Evolutionary conservation across 768 basidiomycete genomes (phyloP).

Genomic region (Rhodotorula paludigena): DNA sequence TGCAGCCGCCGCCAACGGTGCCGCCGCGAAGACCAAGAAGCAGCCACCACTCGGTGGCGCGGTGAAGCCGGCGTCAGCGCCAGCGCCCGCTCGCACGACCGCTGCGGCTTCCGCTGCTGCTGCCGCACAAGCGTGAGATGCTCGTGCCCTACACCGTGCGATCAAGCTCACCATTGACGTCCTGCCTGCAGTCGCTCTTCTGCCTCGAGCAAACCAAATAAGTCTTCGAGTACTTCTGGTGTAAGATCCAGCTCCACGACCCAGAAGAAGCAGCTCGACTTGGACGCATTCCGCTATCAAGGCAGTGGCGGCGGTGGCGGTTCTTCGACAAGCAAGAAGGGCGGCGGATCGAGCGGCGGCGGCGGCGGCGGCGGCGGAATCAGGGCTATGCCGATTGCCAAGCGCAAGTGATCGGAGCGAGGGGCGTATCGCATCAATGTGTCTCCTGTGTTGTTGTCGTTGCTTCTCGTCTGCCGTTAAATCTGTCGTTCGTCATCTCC

Average conservation of each 20-base stretch:
- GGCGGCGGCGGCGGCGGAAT: constrained; percentile 16
- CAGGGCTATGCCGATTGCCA: constrained; percentile 26
- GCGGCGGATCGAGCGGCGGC: not conserved
- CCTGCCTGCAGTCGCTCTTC: not conserved
- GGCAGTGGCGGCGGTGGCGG: not conserved
- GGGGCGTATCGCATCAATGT: too few species aligned
- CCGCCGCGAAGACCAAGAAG: not conserved
- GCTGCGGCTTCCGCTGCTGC: not conserved
- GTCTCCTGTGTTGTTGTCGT: too few species aligned
- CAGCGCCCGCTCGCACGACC: not conserved
- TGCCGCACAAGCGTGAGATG: constrained; percentile 17
- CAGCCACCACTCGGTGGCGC: not conserved
- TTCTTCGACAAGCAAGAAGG: too few species aligned
- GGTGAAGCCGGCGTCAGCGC: not conserved
- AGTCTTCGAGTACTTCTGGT: not conserved
- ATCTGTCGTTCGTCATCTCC: too few species aligned
- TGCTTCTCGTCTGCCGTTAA: too few species aligned
- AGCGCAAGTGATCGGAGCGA: not conserved
- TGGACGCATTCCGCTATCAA: not conserved
- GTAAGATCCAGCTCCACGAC: not conserved
- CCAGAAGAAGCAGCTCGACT: not conserved
- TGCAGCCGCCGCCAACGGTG: not conserved
- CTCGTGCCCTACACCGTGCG: not conserved
- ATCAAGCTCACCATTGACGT: not conserved
- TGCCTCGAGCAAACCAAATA: not conserved